A percentile compares a stretch with the other conserved stretches of the same genome.
Conservation (phyloP, 108 stramenopile genomes). For the Seminavis robusta region DNA sequence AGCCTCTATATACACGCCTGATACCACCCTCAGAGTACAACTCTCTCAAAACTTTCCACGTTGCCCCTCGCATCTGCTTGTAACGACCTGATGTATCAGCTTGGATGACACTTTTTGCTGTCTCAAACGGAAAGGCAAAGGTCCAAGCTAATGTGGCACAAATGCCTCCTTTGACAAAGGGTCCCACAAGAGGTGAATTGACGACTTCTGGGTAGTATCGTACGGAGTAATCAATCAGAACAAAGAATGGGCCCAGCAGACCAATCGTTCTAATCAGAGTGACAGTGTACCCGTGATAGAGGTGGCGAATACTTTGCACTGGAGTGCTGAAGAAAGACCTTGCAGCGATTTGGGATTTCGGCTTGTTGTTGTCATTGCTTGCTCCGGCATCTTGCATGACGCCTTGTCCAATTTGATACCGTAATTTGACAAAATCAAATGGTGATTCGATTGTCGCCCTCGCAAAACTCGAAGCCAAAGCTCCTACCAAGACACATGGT, state of each 20-base stretch:
- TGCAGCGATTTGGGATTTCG: not conserved
- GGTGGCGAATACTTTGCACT: not conserved
- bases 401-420: slow-evolving; percentile 16
- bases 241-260: slow-evolving; percentile 23
- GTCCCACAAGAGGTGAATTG: slow-evolving; percentile 12
- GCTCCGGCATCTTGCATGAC: not conserved
- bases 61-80: not conserved
- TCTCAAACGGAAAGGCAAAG: slow-evolving; percentile 22
- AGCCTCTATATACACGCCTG: slow-evolving; percentile 17
- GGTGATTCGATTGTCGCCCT: slow-evolving; percentile 23
- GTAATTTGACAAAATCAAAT: slow-evolving; percentile 31
- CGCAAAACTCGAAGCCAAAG: slow-evolving; percentile 9
- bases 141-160: slow-evolving; percentile 33
- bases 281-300: slow-evolving; percentile 12
- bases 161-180: slow-evolving; percentile 36
- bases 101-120: slow-evolving; percentile 20
- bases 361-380: too few relatives aligned
- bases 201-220: slow-evolving; percentile 20
- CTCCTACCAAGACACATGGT: slow-evolving; percentile 24
- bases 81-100: slow-evolving; percentile 4
- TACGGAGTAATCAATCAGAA: slow-evolving; percentile 16
- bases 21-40: slow-evolving; percentile 9
- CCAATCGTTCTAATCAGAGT: slow-evolving; percentile 17
- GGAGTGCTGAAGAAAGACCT: not conserved
- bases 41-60: slow-evolving; percentile 1